Evolutionary conservation across 257 asterid species (phyloP).

Genomic region (Gardenia jasminoides): DNA sequence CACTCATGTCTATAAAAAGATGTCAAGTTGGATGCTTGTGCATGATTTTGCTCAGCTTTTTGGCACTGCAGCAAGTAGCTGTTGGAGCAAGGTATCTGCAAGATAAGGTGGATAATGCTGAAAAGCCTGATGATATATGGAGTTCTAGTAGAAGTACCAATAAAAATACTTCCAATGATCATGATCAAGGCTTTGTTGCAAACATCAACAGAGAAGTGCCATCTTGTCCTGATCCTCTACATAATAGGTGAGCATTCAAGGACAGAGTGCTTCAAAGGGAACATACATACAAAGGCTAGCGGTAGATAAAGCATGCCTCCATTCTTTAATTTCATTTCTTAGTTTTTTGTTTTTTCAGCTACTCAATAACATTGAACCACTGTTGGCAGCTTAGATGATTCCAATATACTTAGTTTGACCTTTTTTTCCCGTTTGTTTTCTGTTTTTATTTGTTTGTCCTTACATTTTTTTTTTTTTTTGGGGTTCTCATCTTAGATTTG

Average conservation of each 20-base stretch:
- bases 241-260: conserved; percentile 30
- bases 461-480: no score
- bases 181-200: conserved; percentile 28
- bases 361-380: not conserved
- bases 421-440: not conserved
- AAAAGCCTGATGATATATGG: not conserved
- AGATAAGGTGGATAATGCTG: conserved; percentile 9
- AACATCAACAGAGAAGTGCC: conserved; percentile 40
- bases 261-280: not conserved
- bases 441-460: no score
- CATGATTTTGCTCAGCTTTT: conserved; percentile 22
- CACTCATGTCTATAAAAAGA: conserved; percentile 18
- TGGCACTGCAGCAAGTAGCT: conserved; percentile 18
- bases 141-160: not conserved
- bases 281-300: not conserved
- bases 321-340: conserved; percentile 7
- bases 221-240: conserved; percentile 45
- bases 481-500: not conserved
- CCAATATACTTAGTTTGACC: no score
- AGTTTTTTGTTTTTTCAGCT: not conserved
- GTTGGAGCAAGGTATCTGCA: conserved; percentile 30
- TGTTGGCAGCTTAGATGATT: not conserved
- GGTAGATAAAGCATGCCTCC: not conserved
- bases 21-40: conserved; percentile 12
- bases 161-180: not conserved